A percentile compares a stretch with the other conserved stretches of the same genome.
These are phyloP conservation scores for Lentinula boryana DNA, from an alignment of 768 basidiomycete species.

Conservation along the genomic window DNA sequence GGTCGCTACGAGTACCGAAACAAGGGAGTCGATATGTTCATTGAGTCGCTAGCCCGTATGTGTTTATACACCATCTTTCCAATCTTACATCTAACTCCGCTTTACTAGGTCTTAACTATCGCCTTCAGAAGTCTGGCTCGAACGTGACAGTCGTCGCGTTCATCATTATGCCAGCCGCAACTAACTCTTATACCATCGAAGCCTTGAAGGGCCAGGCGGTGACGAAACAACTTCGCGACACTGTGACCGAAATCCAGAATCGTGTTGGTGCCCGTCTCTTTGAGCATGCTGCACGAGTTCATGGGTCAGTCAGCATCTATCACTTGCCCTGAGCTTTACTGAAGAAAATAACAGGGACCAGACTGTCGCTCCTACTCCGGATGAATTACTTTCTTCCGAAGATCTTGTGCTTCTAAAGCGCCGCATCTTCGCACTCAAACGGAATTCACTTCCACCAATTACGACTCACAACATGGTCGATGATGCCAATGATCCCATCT, in stretches of 20 bases:
- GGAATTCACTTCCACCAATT: conserved; percentile 90
- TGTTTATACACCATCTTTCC: conserved; percentile 5
- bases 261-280: conserved; percentile 89
- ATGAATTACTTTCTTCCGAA: conserved; percentile 78
- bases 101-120: conserved; percentile 40
- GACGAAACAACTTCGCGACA: conserved; percentile 93
- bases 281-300: conserved; percentile 89
- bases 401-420: conserved; percentile 95
- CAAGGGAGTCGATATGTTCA: conserved; percentile 99
- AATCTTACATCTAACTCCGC: not conserved
- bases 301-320: conserved; percentile 51
- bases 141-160: conserved; percentile 89
- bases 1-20: conserved; percentile 98
- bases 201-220: conserved; percentile 96
- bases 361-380: conserved; percentile 66
- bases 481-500: conserved; percentile 85
- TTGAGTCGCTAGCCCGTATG: conserved; percentile 88
- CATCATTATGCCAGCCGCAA: conserved; percentile 97
- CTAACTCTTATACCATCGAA: conserved; percentile 95
- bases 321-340: not conserved
- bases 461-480: conserved; percentile 99
- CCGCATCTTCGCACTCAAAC: conserved; percentile 92
- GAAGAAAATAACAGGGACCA: conserved; percentile 45
- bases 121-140: conserved; percentile 50
- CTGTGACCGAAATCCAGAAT: conserved; percentile 92